Percentiles rank a stretch among this genome's conserved stretches.
phyloP scores from a whole-genome alignment of 768 basidiomycete species.

The Albatrellus ellisii region DNA sequence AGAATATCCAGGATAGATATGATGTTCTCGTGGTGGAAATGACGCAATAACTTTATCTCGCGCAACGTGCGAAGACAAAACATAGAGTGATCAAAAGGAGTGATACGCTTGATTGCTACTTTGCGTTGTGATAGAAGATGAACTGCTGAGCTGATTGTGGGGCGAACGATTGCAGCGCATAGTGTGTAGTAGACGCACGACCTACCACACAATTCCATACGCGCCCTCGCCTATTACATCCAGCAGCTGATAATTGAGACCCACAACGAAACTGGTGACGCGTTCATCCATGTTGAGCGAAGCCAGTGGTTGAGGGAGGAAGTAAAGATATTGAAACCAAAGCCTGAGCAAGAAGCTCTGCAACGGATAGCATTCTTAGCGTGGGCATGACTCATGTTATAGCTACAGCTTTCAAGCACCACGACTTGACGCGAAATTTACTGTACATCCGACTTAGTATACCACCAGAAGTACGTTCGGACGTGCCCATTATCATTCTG shows the following conservation, averaged over 20 bases:
- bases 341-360: too few relatives aligned
- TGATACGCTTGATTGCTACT: conserved; percentile 96
- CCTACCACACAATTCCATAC: conserved; percentile 80
- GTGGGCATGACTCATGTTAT: too few relatives aligned
- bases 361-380: too few relatives aligned
- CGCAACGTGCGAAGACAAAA: conserved; percentile 86
- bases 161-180: conserved; percentile 6
- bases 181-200: background rate
- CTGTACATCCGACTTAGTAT: too few relatives aligned
- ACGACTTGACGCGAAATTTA: too few relatives aligned
- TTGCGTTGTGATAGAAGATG: conserved; percentile 80
- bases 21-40: conserved; percentile 81
- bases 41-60: conserved; percentile 88
- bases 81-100: conserved; percentile 93
- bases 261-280: conserved; percentile 22
- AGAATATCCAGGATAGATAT: conserved; percentile 94
- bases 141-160: conserved; percentile 47
- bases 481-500: too few relatives aligned
- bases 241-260: conserved; percentile 72
- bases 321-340: background rate
- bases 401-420: too few relatives aligned
- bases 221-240: conserved; percentile 87
- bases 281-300: conserved; percentile 16
- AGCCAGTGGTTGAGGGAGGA: conserved; percentile 15
- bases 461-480: too few relatives aligned